Evolutionary conservation across 768 basidiomycete genomes (phyloP).

Genomic region (Kondoa subrosea): DNA sequence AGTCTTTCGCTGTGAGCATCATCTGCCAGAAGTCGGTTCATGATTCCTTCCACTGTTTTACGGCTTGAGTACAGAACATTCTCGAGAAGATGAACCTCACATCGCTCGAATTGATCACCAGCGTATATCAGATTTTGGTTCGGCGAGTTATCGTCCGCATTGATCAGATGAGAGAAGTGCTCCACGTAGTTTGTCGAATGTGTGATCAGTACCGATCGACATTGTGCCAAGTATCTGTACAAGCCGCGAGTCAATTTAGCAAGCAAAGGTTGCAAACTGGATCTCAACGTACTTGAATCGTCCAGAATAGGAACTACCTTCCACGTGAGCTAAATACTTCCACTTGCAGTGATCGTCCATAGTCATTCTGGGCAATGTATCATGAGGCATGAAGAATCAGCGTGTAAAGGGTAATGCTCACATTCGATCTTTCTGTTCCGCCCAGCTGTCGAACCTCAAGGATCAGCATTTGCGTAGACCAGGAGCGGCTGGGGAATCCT

Average conservation of each 20-base stretch:
- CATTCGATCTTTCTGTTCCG: slow-evolving; percentile 22
- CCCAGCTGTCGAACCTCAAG: slow-evolving; percentile 28
- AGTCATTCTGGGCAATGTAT: slow-evolving; percentile 11
- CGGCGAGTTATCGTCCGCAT: not conserved
- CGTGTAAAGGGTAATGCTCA: not conserved
- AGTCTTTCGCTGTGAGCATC: not conserved
- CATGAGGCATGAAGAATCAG: not conserved
- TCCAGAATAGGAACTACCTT: slow-evolving; percentile 30
- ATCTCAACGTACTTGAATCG: slow-evolving; percentile 30
- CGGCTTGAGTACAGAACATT: not conserved
- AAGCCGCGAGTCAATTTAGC: not conserved
- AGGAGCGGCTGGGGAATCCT: slow-evolving; percentile 18
- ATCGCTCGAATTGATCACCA: no score
- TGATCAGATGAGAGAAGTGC: slow-evolving; percentile 24
- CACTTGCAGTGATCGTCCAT: slow-evolving; percentile 29
- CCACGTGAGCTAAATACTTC: slow-evolving; percentile 28
- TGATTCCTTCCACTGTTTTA: not conserved
- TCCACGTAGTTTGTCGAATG: slow-evolving; percentile 24
- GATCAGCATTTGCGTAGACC: slow-evolving; percentile 27
- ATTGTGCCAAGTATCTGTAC: slow-evolving; percentile 4
- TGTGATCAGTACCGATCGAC: slow-evolving; percentile 18
- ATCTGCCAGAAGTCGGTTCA: not conserved
- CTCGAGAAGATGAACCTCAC: no score
- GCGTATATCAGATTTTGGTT: not conserved
- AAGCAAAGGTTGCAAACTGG: no score